Evolutionary conservation across 805 yeast species (phyloP).

Genomic region (Wickerhamomyces pijperi): DNA sequence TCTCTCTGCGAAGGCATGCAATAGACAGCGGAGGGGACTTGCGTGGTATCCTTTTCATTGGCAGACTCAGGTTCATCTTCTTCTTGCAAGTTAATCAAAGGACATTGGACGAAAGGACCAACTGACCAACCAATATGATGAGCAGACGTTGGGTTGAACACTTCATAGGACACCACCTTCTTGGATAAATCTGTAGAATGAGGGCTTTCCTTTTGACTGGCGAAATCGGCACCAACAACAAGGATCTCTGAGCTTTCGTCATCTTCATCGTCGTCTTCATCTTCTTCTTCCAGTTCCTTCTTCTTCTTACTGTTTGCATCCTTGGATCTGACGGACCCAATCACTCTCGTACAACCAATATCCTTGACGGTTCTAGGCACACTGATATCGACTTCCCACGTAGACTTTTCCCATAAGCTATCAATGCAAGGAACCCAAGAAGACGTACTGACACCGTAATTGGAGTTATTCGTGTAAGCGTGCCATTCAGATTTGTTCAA

Average conservation of each 20-base stretch:
- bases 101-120: slow-evolving; percentile 70
- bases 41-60: slow-evolving; percentile 26
- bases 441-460: slow-evolving; percentile 70
- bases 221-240: slow-evolving; percentile 63
- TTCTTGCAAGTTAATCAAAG: slow-evolving; percentile 32
- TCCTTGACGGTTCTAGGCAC: slow-evolving; percentile 74
- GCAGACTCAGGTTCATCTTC: slow-evolving; percentile 20
- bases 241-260: slow-evolving; percentile 35
- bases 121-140: slow-evolving; percentile 94
- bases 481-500: slow-evolving; percentile 49
- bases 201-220: slow-evolving; percentile 55
- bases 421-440: slow-evolving; percentile 99
- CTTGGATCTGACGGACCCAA: slow-evolving; percentile 18
- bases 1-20: slow-evolving; percentile 47
- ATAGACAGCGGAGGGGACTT: slow-evolving; percentile 51
- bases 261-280: slow-evolving; percentile 21
- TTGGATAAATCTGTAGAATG: slow-evolving; percentile 69
- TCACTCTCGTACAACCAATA: slow-evolving; percentile 32
- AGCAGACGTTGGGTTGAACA: slow-evolving; percentile 80
- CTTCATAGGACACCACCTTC: slow-evolving; percentile 61
- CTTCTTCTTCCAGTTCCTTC: slow-evolving; percentile 16
- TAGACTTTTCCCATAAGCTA: slow-evolving; percentile 72
- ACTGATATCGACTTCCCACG: slow-evolving; percentile 87
- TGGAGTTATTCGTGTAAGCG: slow-evolving; percentile 75
- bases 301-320: too few species aligned